Evolutionary conservation across 257 asterid genomes (phyloP).

Genomic region (Orobanche coerulescens): DNA sequence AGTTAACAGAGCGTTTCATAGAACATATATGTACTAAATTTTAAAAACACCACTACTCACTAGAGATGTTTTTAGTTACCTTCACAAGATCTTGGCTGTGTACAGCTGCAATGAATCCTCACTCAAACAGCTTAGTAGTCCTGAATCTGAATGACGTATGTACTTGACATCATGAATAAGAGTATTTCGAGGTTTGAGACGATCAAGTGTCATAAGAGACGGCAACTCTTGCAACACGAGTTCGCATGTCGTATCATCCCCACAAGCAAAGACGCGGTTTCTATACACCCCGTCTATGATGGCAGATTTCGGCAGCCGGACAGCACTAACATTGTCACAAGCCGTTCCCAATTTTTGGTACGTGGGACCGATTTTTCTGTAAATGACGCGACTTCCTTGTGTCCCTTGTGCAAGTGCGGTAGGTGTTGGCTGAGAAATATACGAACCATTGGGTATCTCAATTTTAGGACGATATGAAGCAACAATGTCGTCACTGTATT

Average conservation of each 20-base stretch:
- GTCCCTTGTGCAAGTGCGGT: conserved; percentile 41
- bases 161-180: conserved; percentile 68
- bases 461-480: conserved; percentile 91
- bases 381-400: conserved; percentile 56
- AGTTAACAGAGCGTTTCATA: background rate
- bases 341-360: conserved; percentile 49
- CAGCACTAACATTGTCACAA: conserved; percentile 44
- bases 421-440: conserved; percentile 41
- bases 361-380: conserved; percentile 36
- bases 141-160: conserved; percentile 27
- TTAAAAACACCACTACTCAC: background rate
- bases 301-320: conserved; percentile 70
- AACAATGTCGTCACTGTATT: conserved; percentile 47
- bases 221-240: conserved; percentile 65
- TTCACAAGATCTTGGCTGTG: conserved; percentile 30
- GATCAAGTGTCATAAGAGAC: conserved; percentile 37
- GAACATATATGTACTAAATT: too few relatives aligned
- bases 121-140: conserved; percentile 60
- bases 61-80: conserved; percentile 20
- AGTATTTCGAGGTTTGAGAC: conserved; percentile 29
- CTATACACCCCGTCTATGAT: conserved; percentile 40
- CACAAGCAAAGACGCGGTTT: conserved; percentile 55
- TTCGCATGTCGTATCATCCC: conserved; percentile 50
- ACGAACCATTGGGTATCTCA: conserved; percentile 28
- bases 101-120: conserved; percentile 51